Base-by-base conservation (phyloP, 148 eudicot genomes). In the Amaranthus cruentus region DNA sequence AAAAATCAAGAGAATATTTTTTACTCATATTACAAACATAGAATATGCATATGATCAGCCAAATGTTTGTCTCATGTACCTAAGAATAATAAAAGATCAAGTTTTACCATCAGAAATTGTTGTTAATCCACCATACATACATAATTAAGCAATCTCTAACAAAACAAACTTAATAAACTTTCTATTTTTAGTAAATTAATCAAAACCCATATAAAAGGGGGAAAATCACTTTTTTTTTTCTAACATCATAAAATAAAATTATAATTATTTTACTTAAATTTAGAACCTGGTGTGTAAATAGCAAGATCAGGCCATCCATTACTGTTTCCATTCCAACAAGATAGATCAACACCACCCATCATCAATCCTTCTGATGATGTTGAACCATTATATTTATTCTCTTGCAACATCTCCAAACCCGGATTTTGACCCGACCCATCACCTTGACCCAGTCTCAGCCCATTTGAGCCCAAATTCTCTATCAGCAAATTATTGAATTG, bases 301-400 rank as follows among this genome's bases (percentile, higher is more conserved):
- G 87, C 81, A 85, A 89, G 89, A 84, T 84, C 88, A 81, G 91
- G 88, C 87, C 87, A 87, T 13, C 81, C 91, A 79, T 81, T 77
- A 68, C 47, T 71, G 63, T 6, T 66, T 62, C 72, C 62, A 64
- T 78, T 73, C 88, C 88, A 83, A 72, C 85, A 81, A 14, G 70
- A 71, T 77, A 76, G 52, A 9, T 78, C 72, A 70, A 63, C 6
- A 9, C 54, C 59, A 58, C 51, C 56, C 4, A 73, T 53, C 73
- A 83, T 67, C 74, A 75, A 83, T 18, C 77, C 80, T 67, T 79
- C 80, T 8, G 78, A 51, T 48, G 28, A 0, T 38, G 12, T 28
- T 2, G 54, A 46, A 47, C 55, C 64, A 28, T 28, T 28, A 28
- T 28, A 28, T 10, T 59, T 79, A 62, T 65, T 68, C 55, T 69